Percentiles rank a stretch among this genome's conserved stretches.
Evolutionary conservation across 345 rosid genomes (phyloP).

Genomic region (Eucalyptus virginea): DNA sequence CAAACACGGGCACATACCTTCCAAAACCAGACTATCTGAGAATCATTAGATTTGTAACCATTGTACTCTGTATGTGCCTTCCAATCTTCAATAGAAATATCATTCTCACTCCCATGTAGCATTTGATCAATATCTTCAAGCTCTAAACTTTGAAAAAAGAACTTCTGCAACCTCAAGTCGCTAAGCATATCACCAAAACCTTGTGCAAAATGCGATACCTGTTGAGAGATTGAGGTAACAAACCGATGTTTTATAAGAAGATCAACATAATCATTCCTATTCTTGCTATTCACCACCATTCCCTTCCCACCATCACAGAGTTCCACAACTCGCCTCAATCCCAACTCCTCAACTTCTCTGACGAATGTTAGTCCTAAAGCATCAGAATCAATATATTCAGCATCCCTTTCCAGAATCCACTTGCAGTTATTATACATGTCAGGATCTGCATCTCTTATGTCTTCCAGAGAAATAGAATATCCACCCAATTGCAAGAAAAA

Average conservation of each 20-base stretch:
- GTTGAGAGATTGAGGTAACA: conserved; percentile 53
- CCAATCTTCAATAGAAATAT: conserved; percentile 70
- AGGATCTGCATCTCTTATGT: conserved; percentile 76
- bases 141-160: conserved; percentile 52
- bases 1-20: conserved; percentile 28
- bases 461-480: conserved; percentile 48
- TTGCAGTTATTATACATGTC: conserved; percentile 71
- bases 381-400: conserved; percentile 63
- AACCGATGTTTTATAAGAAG: conserved; percentile 52
- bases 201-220: conserved; percentile 44
- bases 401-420: conserved; percentile 82
- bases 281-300: conserved; percentile 61
- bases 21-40: conserved; percentile 90
- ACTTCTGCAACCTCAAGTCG: neutral
- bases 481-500: conserved; percentile 80
- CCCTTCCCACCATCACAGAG: conserved; percentile 50
- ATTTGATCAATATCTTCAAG: conserved; percentile 75
- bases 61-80: conserved; percentile 74
- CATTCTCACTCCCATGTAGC: conserved; percentile 70
- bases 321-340: conserved; percentile 57
- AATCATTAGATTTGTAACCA: conserved; percentile 65
- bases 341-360: conserved; percentile 76
- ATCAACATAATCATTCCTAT: conserved; percentile 59
- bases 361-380: conserved; percentile 73
- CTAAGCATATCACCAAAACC: conserved; percentile 72